Base-by-base conservation (phyloP, 2,329 filamentous ascomycete species). In the Raffaelea ambrosiae region DNA sequence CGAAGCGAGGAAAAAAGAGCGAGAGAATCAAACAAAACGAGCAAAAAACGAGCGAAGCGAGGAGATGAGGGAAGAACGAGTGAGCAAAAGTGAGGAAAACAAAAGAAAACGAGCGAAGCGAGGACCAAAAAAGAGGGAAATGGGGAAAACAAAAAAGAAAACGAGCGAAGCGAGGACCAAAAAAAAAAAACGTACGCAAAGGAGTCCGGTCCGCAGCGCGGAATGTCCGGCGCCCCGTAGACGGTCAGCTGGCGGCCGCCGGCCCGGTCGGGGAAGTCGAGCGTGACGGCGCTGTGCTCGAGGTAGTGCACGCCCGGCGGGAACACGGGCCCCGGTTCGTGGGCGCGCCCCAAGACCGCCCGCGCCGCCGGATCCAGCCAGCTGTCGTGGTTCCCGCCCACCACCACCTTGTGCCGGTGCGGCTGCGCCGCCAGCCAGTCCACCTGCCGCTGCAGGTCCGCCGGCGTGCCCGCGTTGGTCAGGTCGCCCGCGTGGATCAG, bases 401-500 rank as follows among this genome's bases (percentile, higher is more conserved):
- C 81, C 33, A 90, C 77, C 21, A 96, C 73, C 64, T 95, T 95
- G 63, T 94, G 76, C 33, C 68, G 67, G 59, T 95, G 88, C 0
- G 87, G 86, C 8, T 90, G 75, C 3, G 71, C 70, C 42, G 73
- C 76, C 13, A 96, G 72, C 88, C 88, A 96, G 68, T 95, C 79
- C 40, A 96, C 72, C 58, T 93, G 84, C n/a, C 68, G 70, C 67
- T 95, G 88, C 48, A 97, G 82, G 52, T 88, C 84, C 13, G 71
- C 70, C 1, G 79, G 74, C 9, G 80, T 84, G 36, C 91, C 91
- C 20, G 71, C 70, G 56, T 88, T 82, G 47, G 83, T 84, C 58
- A 95, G 72, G 66, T 97, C 91, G 35, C 91, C 91, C 2, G 88
- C 86, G 61, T 96, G 91, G 57, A 97, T 85, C 43, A 97, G 77